Base-by-base conservation (phyloP, 192 early-diverging fungal species). In the Rhizoclosmatium globosum region DNA sequence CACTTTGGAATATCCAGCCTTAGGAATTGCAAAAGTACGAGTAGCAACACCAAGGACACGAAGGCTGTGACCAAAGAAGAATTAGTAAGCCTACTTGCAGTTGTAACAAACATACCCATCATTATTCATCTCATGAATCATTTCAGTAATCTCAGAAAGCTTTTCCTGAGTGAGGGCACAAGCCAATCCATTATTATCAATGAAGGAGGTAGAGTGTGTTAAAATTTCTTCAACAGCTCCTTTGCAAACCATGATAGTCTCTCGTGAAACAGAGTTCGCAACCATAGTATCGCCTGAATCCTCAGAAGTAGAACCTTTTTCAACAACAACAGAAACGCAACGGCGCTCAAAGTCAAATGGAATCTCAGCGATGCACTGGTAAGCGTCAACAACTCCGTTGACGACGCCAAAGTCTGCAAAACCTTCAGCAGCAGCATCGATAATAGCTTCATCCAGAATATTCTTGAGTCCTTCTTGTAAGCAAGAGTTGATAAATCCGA, bases 321-420 rank as follows among this genome's bases (percentile, higher is more conserved):
- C 46, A 11, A 87, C 73, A 9, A 89, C 81, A 3, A 89, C 86
- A 23, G 88, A 85, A 74, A 89, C 76, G 71, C 87, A 79, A 3
- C 88, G 85, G 41, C 86, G 85, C 6, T 83, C 81, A 58, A 89
- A 89, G 44, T 89, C 88, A 71, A 89, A 89, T 3, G 88, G 86
- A 42, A 89, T 82, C 76, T 89, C 88, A 44, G 86, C 88, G 9
- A 87, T n/a, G 53, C 81, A 79, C 3, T 61, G 4, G 57, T 80
- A 87, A 0, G 74, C 47, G 23, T 59, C 56, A 0, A 60, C 41
- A 19, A n/a, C 70, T 47, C 0, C 47, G 74, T 68, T 64, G 13
- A 56, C 53, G 19, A 19, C 53, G 7, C 53, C 53, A 56, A 15
- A 50, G 53, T 2, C 59, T 44, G 46, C 69, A 68, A 47, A 42